A percentile compares a stretch with the other conserved stretches of the same genome.
Evolutionary conservation across 495 filamentous ascomycete species (phyloP).

Genomic region (Gamarada debralockiae): DNA sequence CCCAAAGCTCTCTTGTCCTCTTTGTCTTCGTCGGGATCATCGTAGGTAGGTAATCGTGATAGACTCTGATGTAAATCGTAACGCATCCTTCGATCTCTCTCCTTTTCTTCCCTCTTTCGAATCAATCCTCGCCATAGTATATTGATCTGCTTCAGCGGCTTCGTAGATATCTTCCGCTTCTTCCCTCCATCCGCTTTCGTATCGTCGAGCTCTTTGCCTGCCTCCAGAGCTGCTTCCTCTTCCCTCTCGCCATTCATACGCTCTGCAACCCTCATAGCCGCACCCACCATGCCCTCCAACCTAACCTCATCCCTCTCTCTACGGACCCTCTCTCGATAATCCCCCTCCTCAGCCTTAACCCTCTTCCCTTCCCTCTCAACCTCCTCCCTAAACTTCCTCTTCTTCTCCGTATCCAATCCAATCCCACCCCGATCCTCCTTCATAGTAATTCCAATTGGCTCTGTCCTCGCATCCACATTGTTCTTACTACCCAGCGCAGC

Average conservation of each 20-base stretch:
- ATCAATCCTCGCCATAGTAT: conserved; percentile 78
- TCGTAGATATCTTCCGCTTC: conserved; percentile 41
- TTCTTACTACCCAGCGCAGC: conserved; percentile 61
- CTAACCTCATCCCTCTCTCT: conserved; percentile 69
- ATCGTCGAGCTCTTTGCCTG: conserved; percentile 19
- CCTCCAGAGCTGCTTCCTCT: conserved; percentile 15
- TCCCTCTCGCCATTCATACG: conserved; percentile 40
- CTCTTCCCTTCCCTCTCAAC: conserved; percentile 51
- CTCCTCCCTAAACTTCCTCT: conserved; percentile 67
- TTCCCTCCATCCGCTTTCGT: conserved; percentile 19
- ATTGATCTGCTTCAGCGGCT: conserved; percentile 58
- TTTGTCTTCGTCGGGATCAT: conserved; percentile 47
- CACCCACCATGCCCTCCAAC: conserved; percentile 60
- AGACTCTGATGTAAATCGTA: conserved; percentile 65
- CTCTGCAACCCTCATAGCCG: conserved; percentile 81
- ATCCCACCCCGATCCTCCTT: conserved; percentile 87
- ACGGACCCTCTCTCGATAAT: conserved; percentile 71
- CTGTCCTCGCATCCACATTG: conserved; percentile 17
- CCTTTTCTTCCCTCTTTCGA: conserved; percentile 61
- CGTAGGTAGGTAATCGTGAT: conserved; percentile 44
- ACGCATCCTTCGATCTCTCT: conserved; percentile 63
- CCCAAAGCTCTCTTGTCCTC: conserved; percentile 47
- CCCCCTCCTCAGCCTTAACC: conserved; percentile 64
- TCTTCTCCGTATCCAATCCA: conserved; percentile 76
- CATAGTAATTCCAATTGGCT: conserved; percentile 45